Base-by-base conservation (phyloP, 345 rosid genomes). In the Psidium friedrichsthalianum region DNA sequence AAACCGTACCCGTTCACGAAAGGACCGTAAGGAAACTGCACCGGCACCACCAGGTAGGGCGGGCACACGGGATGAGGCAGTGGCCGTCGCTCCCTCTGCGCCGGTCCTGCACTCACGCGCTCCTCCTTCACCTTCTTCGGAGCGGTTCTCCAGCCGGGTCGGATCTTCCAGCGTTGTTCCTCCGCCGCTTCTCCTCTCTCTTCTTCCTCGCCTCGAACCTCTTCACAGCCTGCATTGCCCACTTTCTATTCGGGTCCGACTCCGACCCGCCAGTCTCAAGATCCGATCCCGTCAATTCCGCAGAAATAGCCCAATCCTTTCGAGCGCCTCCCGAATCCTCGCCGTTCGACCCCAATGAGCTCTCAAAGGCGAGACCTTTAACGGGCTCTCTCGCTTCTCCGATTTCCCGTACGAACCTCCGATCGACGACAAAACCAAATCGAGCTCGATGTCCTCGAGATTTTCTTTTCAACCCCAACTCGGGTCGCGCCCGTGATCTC, bases 341-440 rank as follows among this genome's bases (percentile, higher is more conserved):
- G 78, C 78, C 80, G 25, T 20, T 21, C 47, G 47, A 36, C 13
- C 80, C 47, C 80, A 69, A 36, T 22, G 80, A 6, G 11, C 78
- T 16, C 12, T 64, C 51, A 59, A 29, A 83, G 20, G 27, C 82
- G 36, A 15, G 40, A 27, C 52, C 87, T 24, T 83, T 51, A 1
- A 21, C 44, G 40, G 47, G 29, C 25, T 82, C 84, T 25, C 44
- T 52, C 29, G 51, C n/a, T 54, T 44, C 78, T 36, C 78, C 24
- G 80, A 36, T 27, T 12, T 82, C 57, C 51, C 44, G 44, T 52
- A 51, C 44, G 82, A 89, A 90, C 96, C 91, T 80, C 95, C 95
- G 0, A 93, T 87, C 9, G 96, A 95, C 9, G 96, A 95, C 81
- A 94, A 90, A 10, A 92, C 91, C 74, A 95, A 88, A 83, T 94